Base-by-base conservation (phyloP, 2,329 filamentous ascomycete genomes). In the Colletotrichum shisoi region DNA sequence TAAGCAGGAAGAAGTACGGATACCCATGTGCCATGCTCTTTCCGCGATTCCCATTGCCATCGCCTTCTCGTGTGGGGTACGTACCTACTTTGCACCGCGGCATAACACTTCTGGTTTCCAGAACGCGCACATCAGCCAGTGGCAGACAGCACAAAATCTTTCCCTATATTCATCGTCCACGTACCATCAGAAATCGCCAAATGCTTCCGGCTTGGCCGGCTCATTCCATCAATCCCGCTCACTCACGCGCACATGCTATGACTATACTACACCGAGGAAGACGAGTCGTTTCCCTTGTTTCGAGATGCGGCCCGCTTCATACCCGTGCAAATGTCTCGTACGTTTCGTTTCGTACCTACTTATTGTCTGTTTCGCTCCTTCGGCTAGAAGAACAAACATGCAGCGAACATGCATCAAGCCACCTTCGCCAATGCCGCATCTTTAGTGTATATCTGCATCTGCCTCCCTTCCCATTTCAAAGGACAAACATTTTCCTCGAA, bases 41-140 rank as follows among this genome's bases (percentile, higher is more conserved):
- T 58, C 56, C 56, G 44, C 44, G 56, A 48, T 58, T 48, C n/a
- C 44, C n/a, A 48, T 48, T 48, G 21, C n/a, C 44, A 58, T 53
- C 21, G 13, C 56, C 31, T 19, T 34, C 27, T 9, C 27, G 34
- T 19, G 27, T 12, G 21, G 40, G 52, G 31, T 21, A 48, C 44
- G 56, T 58, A 37, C 44, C 31, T 46, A 37, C 7, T 48, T 11
- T 1, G 27, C 27, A 31, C 7, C 27, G 27, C 27, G 7, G 19
- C 27, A 48, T 48, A 52, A 37, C 17, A 34, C 17, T 4, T 13
- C 17, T 13, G 8, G 15, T 19, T 19, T 37, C 31, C 7, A 5
- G 17, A 19, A 7, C 17, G 17, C 17, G 4, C n/a, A 27, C 31
- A 37, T 19, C 9, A 19, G 27, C 27, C 17, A 27, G 31, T n/a